Evolutionary conservation across 768 basidiomycete genomes (phyloP).

Genomic region (Lactifluus rugatus): DNA sequence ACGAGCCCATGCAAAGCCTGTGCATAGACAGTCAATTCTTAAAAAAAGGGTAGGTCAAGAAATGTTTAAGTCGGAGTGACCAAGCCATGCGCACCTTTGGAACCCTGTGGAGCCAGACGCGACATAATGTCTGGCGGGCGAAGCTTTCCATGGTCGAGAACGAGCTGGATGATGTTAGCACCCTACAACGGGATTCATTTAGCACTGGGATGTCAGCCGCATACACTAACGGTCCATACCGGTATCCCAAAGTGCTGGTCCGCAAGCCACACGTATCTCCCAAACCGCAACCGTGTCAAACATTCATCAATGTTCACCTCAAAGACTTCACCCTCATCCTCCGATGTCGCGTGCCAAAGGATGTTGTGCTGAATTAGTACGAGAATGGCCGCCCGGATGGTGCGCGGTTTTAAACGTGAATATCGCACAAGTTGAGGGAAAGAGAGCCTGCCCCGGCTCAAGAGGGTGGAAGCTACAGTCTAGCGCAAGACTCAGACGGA

Average conservation of each 20-base stretch:
- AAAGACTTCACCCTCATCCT: conserved; percentile 64
- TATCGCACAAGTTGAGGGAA: conserved; percentile 58
- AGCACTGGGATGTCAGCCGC: background rate
- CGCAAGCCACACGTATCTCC: conserved; percentile 68
- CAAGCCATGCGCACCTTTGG: conserved; percentile 41
- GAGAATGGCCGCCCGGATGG: conserved; percentile 59
- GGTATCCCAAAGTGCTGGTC: conserved; percentile 57
- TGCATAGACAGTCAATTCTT: conserved; percentile 37
- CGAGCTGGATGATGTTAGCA: conserved; percentile 60
- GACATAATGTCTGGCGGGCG: conserved; percentile 60
- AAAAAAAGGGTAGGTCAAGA: conserved; percentile 19
- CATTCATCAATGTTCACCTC: conserved; percentile 83
- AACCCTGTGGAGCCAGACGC: conserved; percentile 40
- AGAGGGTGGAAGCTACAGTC: conserved; percentile 63
- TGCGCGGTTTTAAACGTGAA: conserved; percentile 56
- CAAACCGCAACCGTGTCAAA: conserved; percentile 72
- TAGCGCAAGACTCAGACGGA: conserved; percentile 24
- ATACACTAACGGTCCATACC: conserved; percentile 36
- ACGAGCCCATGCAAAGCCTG: conserved; percentile 64
- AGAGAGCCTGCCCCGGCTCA: conserved; percentile 79
- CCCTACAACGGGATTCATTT: conserved; percentile 37
- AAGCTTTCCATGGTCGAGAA: conserved; percentile 83
- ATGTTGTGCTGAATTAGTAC: conserved; percentile 87
- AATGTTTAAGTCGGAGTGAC: background rate
- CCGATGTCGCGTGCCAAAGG: conserved; percentile 70